Conservation (phyloP, 768 basidiomycete species). For the Roridomyces roridus region DNA sequence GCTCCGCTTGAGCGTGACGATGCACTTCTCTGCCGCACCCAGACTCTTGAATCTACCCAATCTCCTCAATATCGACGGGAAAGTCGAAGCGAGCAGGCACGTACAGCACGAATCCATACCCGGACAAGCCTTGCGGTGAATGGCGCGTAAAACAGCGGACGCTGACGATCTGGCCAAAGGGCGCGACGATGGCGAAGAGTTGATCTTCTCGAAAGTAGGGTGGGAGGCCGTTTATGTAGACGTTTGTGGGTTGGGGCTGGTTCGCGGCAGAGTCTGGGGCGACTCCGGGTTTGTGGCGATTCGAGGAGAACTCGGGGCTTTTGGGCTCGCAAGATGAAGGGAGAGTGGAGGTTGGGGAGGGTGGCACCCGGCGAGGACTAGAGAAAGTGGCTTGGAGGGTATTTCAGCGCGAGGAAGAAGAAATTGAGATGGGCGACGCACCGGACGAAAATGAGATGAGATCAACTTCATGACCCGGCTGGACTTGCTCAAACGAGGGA, state of each 20-base stretch:
- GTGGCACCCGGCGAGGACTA: neutral
- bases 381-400: neutral
- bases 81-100: slow-evolving; percentile 22
- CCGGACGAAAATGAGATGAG: slow-evolving; percentile 20
- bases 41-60: slow-evolving; percentile 50
- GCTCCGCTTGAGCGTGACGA: slow-evolving; percentile 58
- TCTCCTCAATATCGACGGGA: neutral
- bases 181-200: slow-evolving; percentile 56
- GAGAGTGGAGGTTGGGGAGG: neutral
- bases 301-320: slow-evolving; percentile 12
- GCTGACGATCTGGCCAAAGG: slow-evolving; percentile 61
- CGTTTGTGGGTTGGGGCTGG: slow-evolving; percentile 63
- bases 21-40: slow-evolving; percentile 59
- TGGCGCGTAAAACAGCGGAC: slow-evolving; percentile 70
- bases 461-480: neutral
- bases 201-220: slow-evolving; percentile 63
- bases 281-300: neutral
- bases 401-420: neutral
- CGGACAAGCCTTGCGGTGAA: slow-evolving; percentile 59
- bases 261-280: neutral
- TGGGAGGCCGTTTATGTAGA: slow-evolving; percentile 70
- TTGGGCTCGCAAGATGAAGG: neutral
- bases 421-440: neutral
- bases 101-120: slow-evolving; percentile 50
- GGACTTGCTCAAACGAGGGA: neutral